These are phyloP conservation scores for Talaromyces sp. DNA, from an alignment of 2,329 filamentous ascomycete species.

Conservation along the genomic window DNA sequence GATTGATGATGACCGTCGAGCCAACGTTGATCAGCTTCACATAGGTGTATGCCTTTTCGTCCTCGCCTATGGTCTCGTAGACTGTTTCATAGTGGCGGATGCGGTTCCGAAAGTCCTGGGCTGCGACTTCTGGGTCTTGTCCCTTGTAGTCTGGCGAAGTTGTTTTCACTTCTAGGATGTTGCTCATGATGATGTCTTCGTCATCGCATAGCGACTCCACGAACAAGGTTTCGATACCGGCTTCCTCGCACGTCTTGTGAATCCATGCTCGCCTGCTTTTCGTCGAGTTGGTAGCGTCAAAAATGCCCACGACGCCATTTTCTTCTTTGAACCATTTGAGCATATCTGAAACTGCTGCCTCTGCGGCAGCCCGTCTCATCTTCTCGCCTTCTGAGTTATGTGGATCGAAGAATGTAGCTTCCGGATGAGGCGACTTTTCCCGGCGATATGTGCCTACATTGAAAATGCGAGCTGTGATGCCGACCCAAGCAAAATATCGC, in stretches of 20 bases:
- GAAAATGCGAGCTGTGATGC: constrained; percentile 88
- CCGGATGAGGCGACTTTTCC: constrained; percentile 79
- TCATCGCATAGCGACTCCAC: constrained; percentile 97
- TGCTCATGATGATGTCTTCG: constrained; percentile 94
- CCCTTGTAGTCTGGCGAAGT: constrained; percentile 92
- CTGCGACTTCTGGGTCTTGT: constrained; percentile 87
- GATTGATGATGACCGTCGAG: constrained; percentile 95
- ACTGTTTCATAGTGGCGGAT: constrained; percentile 97
- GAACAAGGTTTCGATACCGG: constrained; percentile 84
- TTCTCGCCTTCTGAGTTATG: constrained; percentile 86
- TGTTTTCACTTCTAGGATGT: constrained; percentile 95
- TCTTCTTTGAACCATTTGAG: constrained; percentile 76
- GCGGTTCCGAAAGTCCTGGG: constrained; percentile 84
- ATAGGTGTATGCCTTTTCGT: constrained; percentile 84
- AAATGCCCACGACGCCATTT: constrained; percentile 79
- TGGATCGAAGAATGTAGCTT: constrained; percentile 91
- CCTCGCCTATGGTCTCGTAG: constrained; percentile 86
- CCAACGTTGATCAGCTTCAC: constrained; percentile 97
- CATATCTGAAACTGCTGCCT: constrained; percentile 92
- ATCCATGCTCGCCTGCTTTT: constrained; percentile 89
- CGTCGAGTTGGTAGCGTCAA: constrained; percentile 96
- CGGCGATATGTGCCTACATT: constrained; percentile 96
- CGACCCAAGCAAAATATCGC: constrained; percentile 94
- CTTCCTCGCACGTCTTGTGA: constrained; percentile 65
- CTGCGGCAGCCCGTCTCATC: constrained; percentile 77